phyloP scores from a whole-genome alignment of 2,329 filamentous ascomycete species.

The Capronia americana region DNA sequence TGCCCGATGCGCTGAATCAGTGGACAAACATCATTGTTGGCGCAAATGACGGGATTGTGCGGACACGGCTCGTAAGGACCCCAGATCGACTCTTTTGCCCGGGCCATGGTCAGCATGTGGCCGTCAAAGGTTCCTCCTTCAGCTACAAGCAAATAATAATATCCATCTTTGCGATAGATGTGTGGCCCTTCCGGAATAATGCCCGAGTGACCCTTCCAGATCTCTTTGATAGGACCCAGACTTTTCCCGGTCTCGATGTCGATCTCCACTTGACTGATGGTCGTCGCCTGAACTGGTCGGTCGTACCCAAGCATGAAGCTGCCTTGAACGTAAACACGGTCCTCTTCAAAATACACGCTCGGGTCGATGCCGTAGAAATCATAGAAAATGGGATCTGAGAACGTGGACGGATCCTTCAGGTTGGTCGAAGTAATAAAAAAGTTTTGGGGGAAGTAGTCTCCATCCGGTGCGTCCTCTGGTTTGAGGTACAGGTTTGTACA shows the following conservation, averaged over 20 bases:
- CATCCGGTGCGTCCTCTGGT: slow-evolving; percentile 53
- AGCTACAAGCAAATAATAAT: slow-evolving; percentile 61
- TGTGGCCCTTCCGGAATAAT: slow-evolving; percentile 59
- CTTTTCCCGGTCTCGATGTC: slow-evolving; percentile 51
- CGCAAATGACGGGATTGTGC: slow-evolving; percentile 62
- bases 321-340: slow-evolving; percentile 58
- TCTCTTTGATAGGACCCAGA: slow-evolving; percentile 61
- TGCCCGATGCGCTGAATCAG: slow-evolving; percentile 58
- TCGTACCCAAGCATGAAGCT: slow-evolving; percentile 44
- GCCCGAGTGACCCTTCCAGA: slow-evolving; percentile 64
- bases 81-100: slow-evolving; percentile 56
- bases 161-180: slow-evolving; percentile 58
- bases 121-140: slow-evolving; percentile 60
- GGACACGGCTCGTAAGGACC: slow-evolving; percentile 69
- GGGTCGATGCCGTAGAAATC: slow-evolving; percentile 63
- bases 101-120: slow-evolving; percentile 43
- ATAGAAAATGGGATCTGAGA: slow-evolving; percentile 63
- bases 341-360: slow-evolving; percentile 61
- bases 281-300: slow-evolving; percentile 38
- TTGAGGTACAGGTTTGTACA: slow-evolving; percentile 54
- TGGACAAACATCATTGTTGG: slow-evolving; percentile 53
- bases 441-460: slow-evolving; percentile 49
- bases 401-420: slow-evolving; percentile 59
- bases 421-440: slow-evolving; percentile 60
- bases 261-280: slow-evolving; percentile 37